Evolutionary conservation across 129 eudicot species (phyloP), one percentile per base, ranked within the genome.

Genomic region (Rutidosis leptorrhynchoides): DNA sequence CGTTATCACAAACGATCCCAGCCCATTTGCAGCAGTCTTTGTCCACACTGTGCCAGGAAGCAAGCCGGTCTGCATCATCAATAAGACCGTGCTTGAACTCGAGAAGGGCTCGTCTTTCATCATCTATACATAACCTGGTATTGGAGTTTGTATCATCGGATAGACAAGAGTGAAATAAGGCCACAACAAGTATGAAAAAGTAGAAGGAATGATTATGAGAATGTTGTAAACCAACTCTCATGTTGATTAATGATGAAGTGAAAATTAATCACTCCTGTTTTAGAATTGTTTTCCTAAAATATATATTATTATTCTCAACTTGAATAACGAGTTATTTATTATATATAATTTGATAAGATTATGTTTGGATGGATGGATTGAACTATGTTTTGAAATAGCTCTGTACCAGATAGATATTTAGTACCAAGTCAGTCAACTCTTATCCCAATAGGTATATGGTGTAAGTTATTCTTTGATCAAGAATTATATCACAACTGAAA

Each of bases 1-100:
- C 2, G 28, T 78, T 72, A 27, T 64, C 43, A 9, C 82, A 78
- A 7, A 40, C 64, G 10, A 78, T 64, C 7, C 75, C 83, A 2
- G 23, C 1, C 83, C 83, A 79, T 5, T 6, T 58, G 58, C 83
- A 71, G 27, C 78, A 81, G 25, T 69, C 79, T 1, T 35, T 60
- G 19, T 55, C 42, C 8, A 19, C 30, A 16, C 54, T 21, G 10
- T 15, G 54, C 82, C 79, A 73, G 8, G 71, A 73, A 54, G 62
- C 67, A n/a, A 68, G 76, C 14, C 72, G 67, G 16, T 49, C 29
- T 3, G 37, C 55, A 29, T 28, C 57, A 55, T 68, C 79, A 9
- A 52, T 33, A 19, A 78, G 66, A 17, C 28, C 63, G 2, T 68
- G 52, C 20, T 67, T 73, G 42, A 79, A 68, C 43, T 53, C 45